Percentiles rank a stretch among this genome's conserved stretches.
Evolutionary conservation across 2,329 filamentous ascomycete genomes (phyloP).

Genomic region (Fusarium sp.): DNA sequence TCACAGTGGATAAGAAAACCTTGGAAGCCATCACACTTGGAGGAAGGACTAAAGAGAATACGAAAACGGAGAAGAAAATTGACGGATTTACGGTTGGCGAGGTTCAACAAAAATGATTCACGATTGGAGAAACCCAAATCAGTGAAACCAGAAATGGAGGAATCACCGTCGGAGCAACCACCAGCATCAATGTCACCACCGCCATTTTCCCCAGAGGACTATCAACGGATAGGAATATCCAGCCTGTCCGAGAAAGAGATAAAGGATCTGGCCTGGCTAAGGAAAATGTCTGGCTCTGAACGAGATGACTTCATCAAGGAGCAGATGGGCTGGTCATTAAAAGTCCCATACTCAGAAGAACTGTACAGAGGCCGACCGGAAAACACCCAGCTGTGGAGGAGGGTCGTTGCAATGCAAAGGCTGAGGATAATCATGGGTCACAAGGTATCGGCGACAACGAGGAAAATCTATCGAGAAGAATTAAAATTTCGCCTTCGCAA

Average conservation of each 20-base stretch:
- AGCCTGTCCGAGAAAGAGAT: not conserved
- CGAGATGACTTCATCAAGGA: not conserved
- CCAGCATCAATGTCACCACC: not conserved
- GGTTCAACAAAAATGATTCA: too few species aligned
- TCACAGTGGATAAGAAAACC: not conserved
- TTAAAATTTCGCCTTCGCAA: not conserved
- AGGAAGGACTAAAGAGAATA: not conserved
- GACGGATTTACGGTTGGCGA: not conserved
- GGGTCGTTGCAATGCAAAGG: not conserved
- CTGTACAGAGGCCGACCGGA: not conserved
- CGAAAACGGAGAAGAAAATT: not conserved
- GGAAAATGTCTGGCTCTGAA: not conserved
- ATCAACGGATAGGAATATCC: not conserved
- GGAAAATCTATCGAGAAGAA: not conserved
- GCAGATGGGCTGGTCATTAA: not conserved
- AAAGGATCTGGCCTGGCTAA: not conserved
- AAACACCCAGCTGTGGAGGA: not conserved
- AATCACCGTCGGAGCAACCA: not conserved
- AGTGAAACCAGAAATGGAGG: not conserved
- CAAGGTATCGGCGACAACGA: too few species aligned
- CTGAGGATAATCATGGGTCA: constrained; percentile 16
- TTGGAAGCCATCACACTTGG: not conserved
- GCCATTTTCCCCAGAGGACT: not conserved
- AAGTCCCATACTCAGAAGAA: constrained; percentile 19
- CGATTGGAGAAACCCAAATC: not conserved